Base-by-base conservation (phyloP, 352 stramenopile species). In the Pythium dissimile region DNA sequence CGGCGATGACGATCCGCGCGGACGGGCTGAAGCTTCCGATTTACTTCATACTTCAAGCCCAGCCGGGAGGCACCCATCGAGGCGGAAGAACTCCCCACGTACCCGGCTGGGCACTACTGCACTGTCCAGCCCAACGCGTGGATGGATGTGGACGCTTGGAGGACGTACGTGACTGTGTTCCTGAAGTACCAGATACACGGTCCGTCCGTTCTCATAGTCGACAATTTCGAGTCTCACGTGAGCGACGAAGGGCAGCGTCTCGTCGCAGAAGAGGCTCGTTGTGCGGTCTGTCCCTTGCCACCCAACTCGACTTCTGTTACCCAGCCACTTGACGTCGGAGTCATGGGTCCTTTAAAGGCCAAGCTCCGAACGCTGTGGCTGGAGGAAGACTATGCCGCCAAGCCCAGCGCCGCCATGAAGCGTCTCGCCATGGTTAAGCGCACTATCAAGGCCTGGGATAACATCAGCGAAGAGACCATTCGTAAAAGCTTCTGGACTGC, bases 401-500 rank as follows among this genome's bases (percentile, higher is more conserved):
- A 26, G 18, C 44, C 44, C 13, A 51, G 26, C 2, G 44, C 44
- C 16, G 44, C 44, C 37, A 1, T 7, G 2, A 51, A 51, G n/a
- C 44, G 44, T 10, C 44, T 38, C 1, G 44, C 44, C 6, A 51
- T 51, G 44, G 38, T 51, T 16, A 6, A 20, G 1, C 2, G 44
- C 12, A 51, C 44, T 2, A 51, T 51, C 16, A 27, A 15, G 1
- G 44, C 44, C 9, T 51, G 44, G 44, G 44, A 51, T 15, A 27
- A 26, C 27, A 5, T 51, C 27, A 51, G 44, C 28, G 44, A 51
- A 18, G 44, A 51, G 28, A 51, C 44, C 6, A 52, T 52, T 28
- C 27, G 27, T 10, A 52, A 42, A 20, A 52, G 45, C 45, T 52
- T 52, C 45, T 41, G 41, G 30, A n/a, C 45, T 21, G 45, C 30